Conservation (phyloP, 768 basidiomycete species). For the Tylopilus subfusipes region DNA sequence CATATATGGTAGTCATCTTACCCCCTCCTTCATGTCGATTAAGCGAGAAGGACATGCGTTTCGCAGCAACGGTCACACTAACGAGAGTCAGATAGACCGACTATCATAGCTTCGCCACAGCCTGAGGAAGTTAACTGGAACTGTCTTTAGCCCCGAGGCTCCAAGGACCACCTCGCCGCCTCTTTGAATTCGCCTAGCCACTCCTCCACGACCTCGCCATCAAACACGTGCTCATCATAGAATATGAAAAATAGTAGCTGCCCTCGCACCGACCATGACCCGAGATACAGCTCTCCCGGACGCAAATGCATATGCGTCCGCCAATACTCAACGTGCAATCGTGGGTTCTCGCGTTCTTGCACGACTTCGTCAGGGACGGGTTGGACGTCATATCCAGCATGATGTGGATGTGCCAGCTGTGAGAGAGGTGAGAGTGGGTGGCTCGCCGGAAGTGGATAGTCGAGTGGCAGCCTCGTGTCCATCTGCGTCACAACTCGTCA, state of each 20-base stretch:
- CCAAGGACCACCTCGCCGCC: not conserved
- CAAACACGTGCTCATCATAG: not conserved
- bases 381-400: not conserved
- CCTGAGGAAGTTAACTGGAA: too few relatives aligned
- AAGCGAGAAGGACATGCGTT: too few relatives aligned
- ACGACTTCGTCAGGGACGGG: not conserved
- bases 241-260: not conserved
- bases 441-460: slow-evolving; percentile 14
- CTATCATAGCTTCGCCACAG: too few relatives aligned
- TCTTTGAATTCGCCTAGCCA: not conserved
- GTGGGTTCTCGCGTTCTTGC: not conserved
- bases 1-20: too few relatives aligned
- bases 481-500: slow-evolving; percentile 20
- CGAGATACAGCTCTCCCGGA: slow-evolving; percentile 38
- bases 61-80: too few relatives aligned
- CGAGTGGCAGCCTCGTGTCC: slow-evolving; percentile 33
- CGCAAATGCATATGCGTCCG: slow-evolving; percentile 36
- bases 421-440: slow-evolving; percentile 18
- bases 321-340: slow-evolving; percentile 14
- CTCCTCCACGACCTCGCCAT: not conserved
- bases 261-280: too few relatives aligned
- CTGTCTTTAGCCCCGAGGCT: not conserved
- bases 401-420: not conserved
- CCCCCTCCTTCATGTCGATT: too few relatives aligned
- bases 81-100: too few relatives aligned